phyloP scores from a whole-genome alignment of 768 basidiomycete genomes.

The Mycena capillaripes region DNA sequence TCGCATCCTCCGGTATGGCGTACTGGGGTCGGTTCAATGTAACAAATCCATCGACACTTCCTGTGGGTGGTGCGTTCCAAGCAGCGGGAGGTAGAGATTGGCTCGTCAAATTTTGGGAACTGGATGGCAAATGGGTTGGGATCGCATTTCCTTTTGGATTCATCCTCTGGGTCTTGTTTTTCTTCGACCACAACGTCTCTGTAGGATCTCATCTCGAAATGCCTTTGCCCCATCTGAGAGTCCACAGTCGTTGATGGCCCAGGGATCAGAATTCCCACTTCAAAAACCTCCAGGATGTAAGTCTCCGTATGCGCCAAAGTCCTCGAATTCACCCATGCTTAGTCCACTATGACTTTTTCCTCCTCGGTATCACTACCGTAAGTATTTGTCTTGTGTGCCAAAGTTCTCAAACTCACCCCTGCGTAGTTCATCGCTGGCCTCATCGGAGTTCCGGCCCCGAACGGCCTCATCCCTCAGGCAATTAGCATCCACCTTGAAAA shows the following conservation, averaged over 20 bases:
- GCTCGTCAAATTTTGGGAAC: constrained; percentile 91
- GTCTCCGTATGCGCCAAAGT: too few relatives aligned
- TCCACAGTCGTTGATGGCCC: constrained; percentile 88
- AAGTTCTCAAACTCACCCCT: neutral
- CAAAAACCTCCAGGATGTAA: constrained; percentile 87
- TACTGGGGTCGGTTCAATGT: constrained; percentile 88
- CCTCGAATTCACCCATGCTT: too few relatives aligned
- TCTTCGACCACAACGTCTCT: constrained; percentile 96
- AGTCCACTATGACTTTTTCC: constrained; percentile 89
- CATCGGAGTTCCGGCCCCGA: constrained; percentile 90
- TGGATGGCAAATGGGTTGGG: constrained; percentile 91
- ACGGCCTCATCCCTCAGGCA: constrained; percentile 87
- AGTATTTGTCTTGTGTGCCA: neutral
- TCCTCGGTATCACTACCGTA: constrained; percentile 86
- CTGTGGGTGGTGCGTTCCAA: constrained; percentile 76
- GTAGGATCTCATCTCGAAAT: constrained; percentile 57
- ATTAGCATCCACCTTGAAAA: too few relatives aligned
- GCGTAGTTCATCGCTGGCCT: constrained; percentile 82
- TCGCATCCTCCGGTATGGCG: constrained; percentile 82
- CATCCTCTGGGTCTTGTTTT: constrained; percentile 91
- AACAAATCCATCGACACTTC: constrained; percentile 74
- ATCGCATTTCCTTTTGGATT: constrained; percentile 92
- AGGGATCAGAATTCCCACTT: constrained; percentile 89
- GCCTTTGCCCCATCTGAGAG: constrained; percentile 13
- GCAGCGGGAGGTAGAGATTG: constrained; percentile 82